Percentiles rank a stretch among this genome's conserved stretches.
These are phyloP conservation scores for Penicillium paradoxum DNA, from an alignment of 495 filamentous ascomycete species.

Conservation along the genomic window DNA sequence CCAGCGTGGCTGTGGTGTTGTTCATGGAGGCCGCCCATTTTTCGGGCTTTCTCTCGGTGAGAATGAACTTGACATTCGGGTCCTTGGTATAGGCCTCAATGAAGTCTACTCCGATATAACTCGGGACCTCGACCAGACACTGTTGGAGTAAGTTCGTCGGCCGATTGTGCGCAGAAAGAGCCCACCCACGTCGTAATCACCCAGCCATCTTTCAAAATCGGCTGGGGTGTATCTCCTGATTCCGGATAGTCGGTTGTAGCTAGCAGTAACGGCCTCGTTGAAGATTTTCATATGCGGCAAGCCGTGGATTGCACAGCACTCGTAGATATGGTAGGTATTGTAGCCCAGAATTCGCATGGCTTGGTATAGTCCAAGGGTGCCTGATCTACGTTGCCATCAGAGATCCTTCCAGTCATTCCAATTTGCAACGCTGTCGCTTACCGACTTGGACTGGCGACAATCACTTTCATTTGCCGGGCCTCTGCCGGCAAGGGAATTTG, in stretches of 20 bases:
- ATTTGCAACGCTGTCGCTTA: background rate
- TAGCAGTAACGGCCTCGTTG: slow-evolving; percentile 13
- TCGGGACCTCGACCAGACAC: slow-evolving; percentile 22
- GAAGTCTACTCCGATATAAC: slow-evolving; percentile 11
- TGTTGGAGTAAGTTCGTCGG: background rate
- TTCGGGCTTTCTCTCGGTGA: slow-evolving; percentile 20
- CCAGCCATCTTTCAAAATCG: slow-evolving; percentile 22
- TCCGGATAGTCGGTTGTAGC: slow-evolving; percentile 16
- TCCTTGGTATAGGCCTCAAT: slow-evolving; percentile 17
- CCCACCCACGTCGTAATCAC: slow-evolving; percentile 17
- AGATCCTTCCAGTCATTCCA: background rate
- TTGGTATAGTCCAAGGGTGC: slow-evolving; percentile 17
- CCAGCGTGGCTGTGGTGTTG: slow-evolving; percentile 12
- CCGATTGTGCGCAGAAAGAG: background rate
- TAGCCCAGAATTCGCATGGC: slow-evolving; percentile 24
- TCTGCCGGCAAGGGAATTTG: slow-evolving; percentile 8
- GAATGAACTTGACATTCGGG: slow-evolving; percentile 28
- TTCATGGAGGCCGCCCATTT: slow-evolving; percentile 24
- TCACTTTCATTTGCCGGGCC: slow-evolving; percentile 13
- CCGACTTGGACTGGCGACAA: slow-evolving; percentile 23
- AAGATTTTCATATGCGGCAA: slow-evolving; percentile 16
- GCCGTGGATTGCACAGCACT: slow-evolving; percentile 5
- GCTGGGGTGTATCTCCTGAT: slow-evolving; percentile 8
- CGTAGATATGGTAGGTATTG: slow-evolving; percentile 21
- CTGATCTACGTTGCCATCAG: slow-evolving; percentile 9